phyloP scores from a whole-genome alignment of 257 asterid genomes.

The Salvia splendens region DNA sequence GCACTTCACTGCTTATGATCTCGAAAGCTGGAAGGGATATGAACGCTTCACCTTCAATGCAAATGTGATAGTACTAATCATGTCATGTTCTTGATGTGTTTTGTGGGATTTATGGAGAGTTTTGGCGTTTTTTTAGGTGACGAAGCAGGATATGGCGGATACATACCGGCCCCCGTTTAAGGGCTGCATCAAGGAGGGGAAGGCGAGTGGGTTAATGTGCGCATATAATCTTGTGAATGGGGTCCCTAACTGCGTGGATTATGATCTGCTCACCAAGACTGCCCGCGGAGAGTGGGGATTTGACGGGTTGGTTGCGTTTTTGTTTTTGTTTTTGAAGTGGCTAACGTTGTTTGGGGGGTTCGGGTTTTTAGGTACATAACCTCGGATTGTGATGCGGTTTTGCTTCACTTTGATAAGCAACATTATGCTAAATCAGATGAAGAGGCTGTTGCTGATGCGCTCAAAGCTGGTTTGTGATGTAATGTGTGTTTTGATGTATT shows the following conservation, averaged over 20 bases:
- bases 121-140: conserved; percentile 34
- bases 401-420: conserved; percentile 44
- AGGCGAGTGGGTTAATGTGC: conserved; percentile 57
- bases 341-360: conserved; percentile 3
- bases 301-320: conserved; percentile 43
- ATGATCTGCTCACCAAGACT: conserved; percentile 52
- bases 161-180: conserved; percentile 56
- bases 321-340: neutral
- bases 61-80: conserved; percentile 21
- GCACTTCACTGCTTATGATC: conserved; percentile 75
- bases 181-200: conserved; percentile 45
- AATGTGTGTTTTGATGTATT: too few relatives aligned
- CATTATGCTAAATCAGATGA: conserved; percentile 58
- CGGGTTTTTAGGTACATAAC: conserved; percentile 47
- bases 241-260: conserved; percentile 54
- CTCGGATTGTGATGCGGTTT: conserved; percentile 69
- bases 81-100: conserved; percentile 9
- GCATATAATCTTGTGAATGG: conserved; percentile 58
- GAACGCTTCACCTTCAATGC: conserved; percentile 66
- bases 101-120: neutral
- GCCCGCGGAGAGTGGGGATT: conserved; percentile 73
- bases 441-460: conserved; percentile 69
- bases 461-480: conserved; percentile 60
- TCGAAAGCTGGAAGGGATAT: conserved; percentile 64
- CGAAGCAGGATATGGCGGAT: conserved; percentile 57